Conservation (phyloP, 345 rosid species). For the Melaleuca quinquenervia region DNA sequence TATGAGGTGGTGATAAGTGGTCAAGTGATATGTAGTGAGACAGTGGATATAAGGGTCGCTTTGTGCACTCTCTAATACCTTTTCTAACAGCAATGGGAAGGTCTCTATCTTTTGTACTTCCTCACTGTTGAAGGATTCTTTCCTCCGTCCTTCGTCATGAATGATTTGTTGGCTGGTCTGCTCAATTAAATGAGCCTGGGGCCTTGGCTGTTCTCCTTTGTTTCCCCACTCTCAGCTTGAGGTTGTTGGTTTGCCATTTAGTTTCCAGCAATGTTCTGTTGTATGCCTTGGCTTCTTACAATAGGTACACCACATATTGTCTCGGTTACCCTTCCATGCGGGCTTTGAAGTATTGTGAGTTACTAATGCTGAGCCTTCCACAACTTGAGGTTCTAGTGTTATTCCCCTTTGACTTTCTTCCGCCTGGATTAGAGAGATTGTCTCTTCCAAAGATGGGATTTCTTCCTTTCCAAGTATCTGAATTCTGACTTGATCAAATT, state of each 20-base stretch:
- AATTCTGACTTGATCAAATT: neutral
- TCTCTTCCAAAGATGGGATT: neutral
- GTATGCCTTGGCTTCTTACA: neutral
- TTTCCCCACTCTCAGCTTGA: neutral
- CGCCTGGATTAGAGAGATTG: neutral
- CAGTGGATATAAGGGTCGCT: neutral
- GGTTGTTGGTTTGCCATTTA: neutral
- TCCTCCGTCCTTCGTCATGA: neutral
- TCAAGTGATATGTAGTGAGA: neutral
- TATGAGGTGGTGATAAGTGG: neutral
- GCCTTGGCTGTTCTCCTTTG: too few species aligned
- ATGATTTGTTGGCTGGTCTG: neutral
- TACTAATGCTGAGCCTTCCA: too few species aligned
- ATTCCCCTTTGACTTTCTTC: neutral
- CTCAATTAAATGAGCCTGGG: neutral
- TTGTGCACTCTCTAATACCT: neutral
- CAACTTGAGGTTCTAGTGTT: neutral
- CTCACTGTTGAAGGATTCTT: neutral
- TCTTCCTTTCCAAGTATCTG: neutral
- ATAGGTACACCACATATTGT: neutral
- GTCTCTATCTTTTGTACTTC: too few species aligned
- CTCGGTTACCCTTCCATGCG: neutral
- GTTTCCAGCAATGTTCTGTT: neutral
- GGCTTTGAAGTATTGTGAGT: neutral
- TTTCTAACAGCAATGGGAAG: neutral